Evolutionary conservation across 2,329 filamentous ascomycete genomes (phyloP).

Genomic region (Tolypocladium guangdongense): DNA sequence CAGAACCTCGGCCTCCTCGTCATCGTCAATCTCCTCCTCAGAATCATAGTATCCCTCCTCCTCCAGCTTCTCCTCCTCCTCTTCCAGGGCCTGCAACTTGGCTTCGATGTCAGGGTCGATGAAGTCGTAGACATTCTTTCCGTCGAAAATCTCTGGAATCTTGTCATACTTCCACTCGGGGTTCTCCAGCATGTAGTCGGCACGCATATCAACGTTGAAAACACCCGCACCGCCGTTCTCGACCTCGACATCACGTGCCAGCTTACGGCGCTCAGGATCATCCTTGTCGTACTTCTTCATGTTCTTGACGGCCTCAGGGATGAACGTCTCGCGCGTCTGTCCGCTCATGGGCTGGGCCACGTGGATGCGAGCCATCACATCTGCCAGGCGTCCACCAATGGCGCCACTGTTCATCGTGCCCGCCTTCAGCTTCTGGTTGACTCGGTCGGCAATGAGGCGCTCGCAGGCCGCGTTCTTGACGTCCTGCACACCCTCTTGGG

Average conservation of each 20-base stretch:
- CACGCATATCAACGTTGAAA: conserved; percentile 84
- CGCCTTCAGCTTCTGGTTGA: conserved; percentile 92
- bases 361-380: conserved; percentile 89
- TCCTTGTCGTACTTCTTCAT: conserved; percentile 83
- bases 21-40: conserved; percentile 71
- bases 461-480: conserved; percentile 95
- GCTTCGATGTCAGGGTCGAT: conserved; percentile 93
- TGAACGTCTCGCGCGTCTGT: conserved; percentile 66
- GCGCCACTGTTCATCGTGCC: conserved; percentile 67
- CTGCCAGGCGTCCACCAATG: conserved; percentile 71
- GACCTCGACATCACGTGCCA: conserved; percentile 80
- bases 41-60: conserved; percentile 90
- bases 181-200: conserved; percentile 79
- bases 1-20: conserved; percentile 75
- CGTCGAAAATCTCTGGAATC: conserved; percentile 87
- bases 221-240: conserved; percentile 93
- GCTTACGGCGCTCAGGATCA: conserved; percentile 70
- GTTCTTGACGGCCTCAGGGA: conserved; percentile 73
- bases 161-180: conserved; percentile 94
- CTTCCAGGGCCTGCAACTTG: conserved; percentile 84
- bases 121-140: conserved; percentile 96
- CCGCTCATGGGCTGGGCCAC: conserved; percentile 89
- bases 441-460: conserved; percentile 81
- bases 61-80: conserved; percentile 88
- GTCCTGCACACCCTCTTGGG: conserved; percentile 83